These are phyloP conservation scores for Cymbidium sinense DNA, from an alignment of 106 monocot species.

Conservation along the genomic window DNA sequence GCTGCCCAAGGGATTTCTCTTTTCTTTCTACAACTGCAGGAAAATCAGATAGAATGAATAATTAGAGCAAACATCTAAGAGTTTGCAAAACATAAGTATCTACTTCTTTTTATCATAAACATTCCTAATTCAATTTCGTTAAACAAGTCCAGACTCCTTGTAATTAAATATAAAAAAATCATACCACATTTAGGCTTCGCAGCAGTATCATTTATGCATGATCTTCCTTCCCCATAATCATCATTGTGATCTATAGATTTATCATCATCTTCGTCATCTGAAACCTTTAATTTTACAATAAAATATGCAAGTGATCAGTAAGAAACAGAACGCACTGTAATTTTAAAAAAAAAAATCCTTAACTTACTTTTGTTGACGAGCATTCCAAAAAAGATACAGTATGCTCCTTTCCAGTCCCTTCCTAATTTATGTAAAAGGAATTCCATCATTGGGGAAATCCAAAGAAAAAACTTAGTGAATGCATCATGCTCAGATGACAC, in stretches of 20 bases:
- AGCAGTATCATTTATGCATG: conserved; percentile 4
- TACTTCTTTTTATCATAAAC: background rate
- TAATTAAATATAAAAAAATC: background rate
- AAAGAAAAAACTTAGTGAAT: background rate
- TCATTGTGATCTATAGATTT: conserved; percentile 21
- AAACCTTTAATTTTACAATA: conserved; percentile 14
- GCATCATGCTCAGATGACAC: background rate
- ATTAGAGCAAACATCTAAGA: background rate
- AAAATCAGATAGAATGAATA: background rate
- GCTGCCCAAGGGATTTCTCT: conserved; percentile 85
- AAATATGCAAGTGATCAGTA: background rate
- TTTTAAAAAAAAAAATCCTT: background rate
- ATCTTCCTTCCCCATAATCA: conserved; percentile 30
- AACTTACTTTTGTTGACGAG: conserved; percentile 4
- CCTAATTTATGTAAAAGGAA: conserved; percentile 10
- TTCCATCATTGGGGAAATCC: background rate
- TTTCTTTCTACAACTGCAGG: conserved; percentile 29
- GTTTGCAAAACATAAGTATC: background rate
- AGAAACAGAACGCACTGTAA: background rate
- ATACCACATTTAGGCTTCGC: conserved; percentile 34
- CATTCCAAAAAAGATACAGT: background rate
- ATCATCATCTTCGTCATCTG: conserved; percentile 53
- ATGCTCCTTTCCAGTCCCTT: conserved; percentile 30
- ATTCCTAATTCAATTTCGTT: background rate
- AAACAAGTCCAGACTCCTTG: background rate